Conservation (phyloP, 23 red algal species). For the Agarophyton chilense region DNA sequence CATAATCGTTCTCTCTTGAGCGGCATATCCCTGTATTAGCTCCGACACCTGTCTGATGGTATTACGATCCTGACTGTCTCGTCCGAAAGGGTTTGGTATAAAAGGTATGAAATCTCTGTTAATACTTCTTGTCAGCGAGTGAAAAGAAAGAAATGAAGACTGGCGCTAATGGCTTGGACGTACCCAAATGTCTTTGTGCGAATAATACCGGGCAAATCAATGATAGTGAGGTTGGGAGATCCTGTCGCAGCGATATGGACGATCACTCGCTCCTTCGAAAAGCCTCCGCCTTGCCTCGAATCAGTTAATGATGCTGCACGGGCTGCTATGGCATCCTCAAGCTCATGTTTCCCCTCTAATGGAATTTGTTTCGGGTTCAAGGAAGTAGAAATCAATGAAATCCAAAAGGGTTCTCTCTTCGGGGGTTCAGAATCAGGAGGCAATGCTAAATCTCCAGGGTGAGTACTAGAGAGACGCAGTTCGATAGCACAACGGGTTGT, state of each 20-base stretch:
- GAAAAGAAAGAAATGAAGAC: slow-evolving; percentile 5
- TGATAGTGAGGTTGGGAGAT: slow-evolving; percentile 86
- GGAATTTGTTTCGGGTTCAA: slow-evolving; percentile 22
- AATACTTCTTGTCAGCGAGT: slow-evolving; percentile 48
- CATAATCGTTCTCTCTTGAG: slow-evolving; percentile 47
- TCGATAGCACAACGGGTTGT: slow-evolving; percentile 86
- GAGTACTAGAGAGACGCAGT: slow-evolving; percentile 64
- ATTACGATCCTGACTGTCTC: slow-evolving; percentile 55
- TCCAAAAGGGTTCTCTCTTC: slow-evolving; percentile 36
- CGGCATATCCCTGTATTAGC: slow-evolving; percentile 29
- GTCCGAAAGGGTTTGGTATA: slow-evolving; percentile 41
- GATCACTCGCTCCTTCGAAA: slow-evolving; percentile 76
- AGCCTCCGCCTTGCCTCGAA: slow-evolving; percentile 27
- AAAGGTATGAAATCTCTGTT: slow-evolving; percentile 61
- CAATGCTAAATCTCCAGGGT: slow-evolving; percentile 32
- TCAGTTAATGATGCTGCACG: slow-evolving; percentile 32
- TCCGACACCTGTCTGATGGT: slow-evolving; percentile 49
- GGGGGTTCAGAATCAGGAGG: slow-evolving; percentile 46
- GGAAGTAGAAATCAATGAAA: slow-evolving; percentile 40
- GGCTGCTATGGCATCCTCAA: slow-evolving; percentile 62
- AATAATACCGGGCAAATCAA: slow-evolving; percentile 95
- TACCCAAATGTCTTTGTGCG: slow-evolving; percentile 70
- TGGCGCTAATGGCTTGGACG: background rate
- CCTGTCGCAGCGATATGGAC: slow-evolving; percentile 80
- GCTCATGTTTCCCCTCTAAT: slow-evolving; percentile 20